Evolutionary conservation across 106 monocot species (phyloP).

Genomic region (Alisma plantagoaquatica): DNA sequence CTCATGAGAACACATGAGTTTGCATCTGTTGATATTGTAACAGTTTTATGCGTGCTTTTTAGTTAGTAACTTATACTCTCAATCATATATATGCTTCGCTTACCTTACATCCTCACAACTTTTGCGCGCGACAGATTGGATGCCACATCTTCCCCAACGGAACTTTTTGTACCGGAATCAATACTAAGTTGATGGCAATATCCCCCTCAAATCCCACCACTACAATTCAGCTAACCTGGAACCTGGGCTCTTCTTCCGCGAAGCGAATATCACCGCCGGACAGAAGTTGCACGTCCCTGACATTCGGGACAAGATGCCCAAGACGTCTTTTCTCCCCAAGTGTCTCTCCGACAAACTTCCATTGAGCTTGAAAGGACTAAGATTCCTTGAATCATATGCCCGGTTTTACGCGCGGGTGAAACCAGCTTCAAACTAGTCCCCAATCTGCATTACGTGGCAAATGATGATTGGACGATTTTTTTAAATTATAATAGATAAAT

Average conservation of each 20-base stretch:
- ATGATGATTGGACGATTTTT: no score
- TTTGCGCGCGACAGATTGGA: neutral
- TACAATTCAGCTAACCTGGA: neutral
- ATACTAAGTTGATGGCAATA: neutral
- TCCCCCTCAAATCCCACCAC: no score
- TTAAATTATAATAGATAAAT: no score
- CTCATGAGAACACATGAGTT: no score
- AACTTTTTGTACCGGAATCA: neutral
- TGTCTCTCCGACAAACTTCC: slow-evolving; percentile 1
- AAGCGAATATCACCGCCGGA: slow-evolving; percentile 1
- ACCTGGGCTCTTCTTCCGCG: slow-evolving; percentile 4
- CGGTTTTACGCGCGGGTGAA: no score
- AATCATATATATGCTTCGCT: neutral
- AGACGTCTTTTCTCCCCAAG: neutral
- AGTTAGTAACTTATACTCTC: neutral
- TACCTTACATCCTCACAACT: neutral
- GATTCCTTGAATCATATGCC: no score
- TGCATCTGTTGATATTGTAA: no score
- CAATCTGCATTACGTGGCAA: no score
- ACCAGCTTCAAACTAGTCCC: no score
- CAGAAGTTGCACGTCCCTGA: neutral
- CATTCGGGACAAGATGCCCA: slow-evolving; percentile 4
- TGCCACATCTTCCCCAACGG: no score
- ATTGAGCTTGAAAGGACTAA: neutral
- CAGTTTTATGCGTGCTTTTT: neutral